Evolutionary conservation across 1,284 basidiomycete genomes (phyloP), one percentile per base, ranked within the genome.

Genomic region (Agroathelia rolfsii): DNA sequence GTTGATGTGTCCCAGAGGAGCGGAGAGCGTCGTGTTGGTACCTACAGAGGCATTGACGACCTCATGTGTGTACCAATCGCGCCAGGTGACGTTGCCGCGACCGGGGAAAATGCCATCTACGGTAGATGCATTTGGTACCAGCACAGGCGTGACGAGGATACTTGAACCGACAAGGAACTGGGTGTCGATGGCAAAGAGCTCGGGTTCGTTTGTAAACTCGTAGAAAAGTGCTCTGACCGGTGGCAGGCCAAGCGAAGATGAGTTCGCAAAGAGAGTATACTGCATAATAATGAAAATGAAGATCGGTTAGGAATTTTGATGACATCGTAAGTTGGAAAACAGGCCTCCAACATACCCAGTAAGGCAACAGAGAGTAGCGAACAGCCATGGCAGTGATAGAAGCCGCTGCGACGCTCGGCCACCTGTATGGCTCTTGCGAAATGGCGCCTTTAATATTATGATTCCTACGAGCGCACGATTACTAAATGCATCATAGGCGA

Each of bases 231-330:
- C 76, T 25, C 75, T 69, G 18, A 87, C 56, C 6, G 76, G 72
- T 0, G 83, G 82, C 2, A 75, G 70, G 7, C 83, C 83, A 20
- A 53, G 50, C 6, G 56, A 58, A 4, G 75, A 76, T 1, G 78
- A 62, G 35, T 83, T 74, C 11, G 77, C 74, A 47, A 86, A 82
- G n/a, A 83, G 61, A 0, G 79, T 78, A 46, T 80, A 80, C 76
- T 82, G 41, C 11, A 28, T 25, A 15, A 5, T 22, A 21, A 12
- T 10, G n/a, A n/a, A n/a, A n/a, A n/a, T n/a, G n/a, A 10, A 36
- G 39, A 31, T 13, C 16, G 24, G 31, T 24, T 15, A 24, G n/a
- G n/a, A n/a, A n/a, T n/a, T n/a, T n/a, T n/a, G 27, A 35, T 29
- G 30, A 22, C 32, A 30, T 12, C 15, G 31, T 17, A 14, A 40